Evolutionary conservation across 2,329 filamentous ascomycete genomes (phyloP).

Genomic region (Drechslerella stenobrocha): DNA sequence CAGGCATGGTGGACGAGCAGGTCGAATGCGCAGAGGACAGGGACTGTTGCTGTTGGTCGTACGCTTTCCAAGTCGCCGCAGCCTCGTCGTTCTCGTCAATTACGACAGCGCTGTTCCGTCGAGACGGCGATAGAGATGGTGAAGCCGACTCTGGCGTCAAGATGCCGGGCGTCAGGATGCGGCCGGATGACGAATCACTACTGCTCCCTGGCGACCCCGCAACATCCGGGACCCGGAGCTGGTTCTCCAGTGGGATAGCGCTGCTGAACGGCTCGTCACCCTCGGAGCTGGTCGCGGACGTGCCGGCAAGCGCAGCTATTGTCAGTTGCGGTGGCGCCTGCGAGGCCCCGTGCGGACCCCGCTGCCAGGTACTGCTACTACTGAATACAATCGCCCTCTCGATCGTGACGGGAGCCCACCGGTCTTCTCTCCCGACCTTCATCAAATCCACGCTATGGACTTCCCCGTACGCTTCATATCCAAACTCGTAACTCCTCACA

Average conservation of each 20-base stretch:
- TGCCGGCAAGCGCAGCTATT: background rate
- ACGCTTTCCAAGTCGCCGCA: slow-evolving; percentile 42
- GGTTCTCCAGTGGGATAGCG: background rate
- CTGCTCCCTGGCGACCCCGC: slow-evolving; percentile 29
- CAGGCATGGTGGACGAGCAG: slow-evolving; percentile 34
- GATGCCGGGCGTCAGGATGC: slow-evolving; percentile 24
- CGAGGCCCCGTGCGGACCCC: too few species aligned
- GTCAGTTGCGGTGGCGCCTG: slow-evolving; percentile 1
- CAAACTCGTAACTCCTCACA: slow-evolving; percentile 83
- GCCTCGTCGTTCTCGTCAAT: slow-evolving; percentile 42
- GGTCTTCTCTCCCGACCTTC: slow-evolving; percentile 51
- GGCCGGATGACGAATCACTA: slow-evolving; percentile 41
- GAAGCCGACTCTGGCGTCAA: slow-evolving; percentile 25
- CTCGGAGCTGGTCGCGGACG: slow-evolving; percentile 19
- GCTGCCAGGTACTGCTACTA: too few species aligned
- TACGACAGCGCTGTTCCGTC: slow-evolving; percentile 27
- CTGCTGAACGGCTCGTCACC: slow-evolving; percentile 20
- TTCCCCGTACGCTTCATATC: slow-evolving; percentile 64
- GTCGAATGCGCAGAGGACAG: slow-evolving; percentile 20
- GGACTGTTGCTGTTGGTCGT: slow-evolving; percentile 35
- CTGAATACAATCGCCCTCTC: too few species aligned
- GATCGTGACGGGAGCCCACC: slow-evolving; percentile 33
- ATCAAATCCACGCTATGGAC: slow-evolving; percentile 63
- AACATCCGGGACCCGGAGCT: slow-evolving; percentile 19
- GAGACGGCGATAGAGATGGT: slow-evolving; percentile 21